These are phyloP conservation scores for Gossypium sturtianum DNA, from an alignment of 345 rosid species.

Conservation along the genomic window DNA sequence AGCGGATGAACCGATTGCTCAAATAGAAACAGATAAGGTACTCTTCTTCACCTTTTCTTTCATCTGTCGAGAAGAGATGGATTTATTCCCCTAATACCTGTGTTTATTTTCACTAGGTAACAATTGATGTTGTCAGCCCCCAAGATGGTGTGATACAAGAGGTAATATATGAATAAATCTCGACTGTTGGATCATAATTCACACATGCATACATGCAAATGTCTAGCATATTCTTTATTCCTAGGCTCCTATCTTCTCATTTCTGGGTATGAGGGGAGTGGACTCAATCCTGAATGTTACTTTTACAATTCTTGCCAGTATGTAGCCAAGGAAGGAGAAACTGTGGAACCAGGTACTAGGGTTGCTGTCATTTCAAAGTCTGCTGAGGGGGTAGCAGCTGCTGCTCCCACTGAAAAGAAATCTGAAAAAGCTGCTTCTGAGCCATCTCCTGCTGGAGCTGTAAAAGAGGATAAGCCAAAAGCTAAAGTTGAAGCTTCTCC, in stretches of 20 bases:
- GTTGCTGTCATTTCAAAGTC: constrained; percentile 82
- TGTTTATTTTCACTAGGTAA: constrained; percentile 39
- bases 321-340: constrained; percentile 91
- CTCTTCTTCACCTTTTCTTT: not conserved
- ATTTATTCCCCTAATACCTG: constrained; percentile 11
- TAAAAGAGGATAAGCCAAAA: constrained; percentile 5
- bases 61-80: not conserved
- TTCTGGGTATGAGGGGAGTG: not conserved
- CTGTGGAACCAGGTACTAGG: constrained; percentile 87
- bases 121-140: constrained; percentile 86
- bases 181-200: not conserved
- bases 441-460: constrained; percentile 25
- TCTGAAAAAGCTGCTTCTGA: constrained; percentile 43
- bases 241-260: not conserved
- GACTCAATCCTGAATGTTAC: not conserved
- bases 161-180: constrained; percentile 29
- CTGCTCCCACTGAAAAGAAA: constrained; percentile 63
- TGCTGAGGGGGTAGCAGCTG: constrained; percentile 69
- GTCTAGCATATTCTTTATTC: not conserved
- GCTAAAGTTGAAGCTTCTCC: constrained; percentile 46
- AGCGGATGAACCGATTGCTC: constrained; percentile 90
- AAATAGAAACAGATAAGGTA: constrained; percentile 97
- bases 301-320: constrained; percentile 33
- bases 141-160: constrained; percentile 75
- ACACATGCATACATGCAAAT: not conserved